Base-by-base conservation (phyloP, 148 eudicot species). In the Nepenthes gracilis region DNA sequence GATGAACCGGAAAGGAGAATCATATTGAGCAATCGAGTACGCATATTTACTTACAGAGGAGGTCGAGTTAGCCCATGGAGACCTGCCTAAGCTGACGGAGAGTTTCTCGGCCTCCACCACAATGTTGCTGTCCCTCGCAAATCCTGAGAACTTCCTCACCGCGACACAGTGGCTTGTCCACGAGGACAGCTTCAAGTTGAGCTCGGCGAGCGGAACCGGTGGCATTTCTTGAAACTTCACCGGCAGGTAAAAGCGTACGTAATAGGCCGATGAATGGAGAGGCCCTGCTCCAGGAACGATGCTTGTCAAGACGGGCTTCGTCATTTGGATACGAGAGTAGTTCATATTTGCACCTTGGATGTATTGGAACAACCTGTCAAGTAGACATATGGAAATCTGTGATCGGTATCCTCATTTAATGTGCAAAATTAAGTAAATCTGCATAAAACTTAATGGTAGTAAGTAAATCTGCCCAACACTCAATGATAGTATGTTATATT, bases 281-380 rank as follows among this genome's bases (percentile, higher is more conserved):
- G 90, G 83, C 33, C 85, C 90, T 7, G 88, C 81, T 70, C 68
- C 83, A 0, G 88, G 83, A 64, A 78, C 77, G 15, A 87, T 71
- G 74, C 88, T 87, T n/a, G 97, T 90, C 37, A 90, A 48, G 49
- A 90, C 83, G 0, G 95, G 95, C 23, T 67, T 71, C 6, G 91
- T 90, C 91, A 87, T 82, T 9, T 76, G 72, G 63, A 90, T 68
- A 37, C 91, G 62, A 8, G 97, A 84, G 52, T 1, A 67, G 82
- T 90, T 90, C 68, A 90, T 63, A 60, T 90, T 90, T 64, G 97
- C 97, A 35, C 97, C 97, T 82, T 90, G 69, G 23, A 78, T 87
- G 71, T 62, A 90, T 60, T 90, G 91, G 74, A 90, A 90, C 50
- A 87, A 68, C 83, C 97, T 90, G 84, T 43, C 5, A 34, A 40